Evolutionary conservation across 1,284 basidiomycete genomes (phyloP), one percentile per base, ranked within the genome.

Genomic region (Prillingera fragicola): DNA sequence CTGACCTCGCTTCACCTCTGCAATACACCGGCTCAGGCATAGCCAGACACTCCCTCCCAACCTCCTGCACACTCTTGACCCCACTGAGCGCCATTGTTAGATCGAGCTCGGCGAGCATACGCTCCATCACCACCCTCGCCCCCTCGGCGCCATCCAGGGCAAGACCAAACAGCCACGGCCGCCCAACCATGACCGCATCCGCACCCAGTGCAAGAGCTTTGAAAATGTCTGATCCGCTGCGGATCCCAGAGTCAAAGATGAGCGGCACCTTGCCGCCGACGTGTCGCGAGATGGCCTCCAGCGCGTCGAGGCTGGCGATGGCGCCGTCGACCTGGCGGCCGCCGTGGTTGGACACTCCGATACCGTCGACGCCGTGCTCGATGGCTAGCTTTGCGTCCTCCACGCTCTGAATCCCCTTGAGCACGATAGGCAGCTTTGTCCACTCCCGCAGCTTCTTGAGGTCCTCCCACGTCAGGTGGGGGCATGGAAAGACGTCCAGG

Each of bases 291-390:
- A 62, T 54, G 36, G 77, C 77, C 70, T 69, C 19, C 5, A 89
- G 75, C 2, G 83, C 83, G 54, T 80, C 79, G 13, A 89, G 70
- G 2, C 84, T 80, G 0, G 81, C 79, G 12, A 87, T 77, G 1
- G 81, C 82, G 4, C 85, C 85, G 60, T 90, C 87, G 5, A 90
- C 76, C 65, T 89, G 87, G 24, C 85, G 76, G 2, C 85, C 86
- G 22, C 85, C 87, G 58, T 90, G 87, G 60, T 89, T 89, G 6
- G 82, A 84, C 8, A 89, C 82, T 22, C 88, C 68, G 49, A 90
- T 83, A 2, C 82, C 86, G 52, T 89, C 80, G 9, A 80, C 75
- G 1, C 80, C 79, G 14, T 75, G 60, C 17, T 82, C 78, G 8
- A 85, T 59, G 0, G 83, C 83, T 50, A 76, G 77, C 54, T 81